Base-by-base conservation (phyloP, 352 stramenopile genomes). In the Pythium dissotocum region DNA sequence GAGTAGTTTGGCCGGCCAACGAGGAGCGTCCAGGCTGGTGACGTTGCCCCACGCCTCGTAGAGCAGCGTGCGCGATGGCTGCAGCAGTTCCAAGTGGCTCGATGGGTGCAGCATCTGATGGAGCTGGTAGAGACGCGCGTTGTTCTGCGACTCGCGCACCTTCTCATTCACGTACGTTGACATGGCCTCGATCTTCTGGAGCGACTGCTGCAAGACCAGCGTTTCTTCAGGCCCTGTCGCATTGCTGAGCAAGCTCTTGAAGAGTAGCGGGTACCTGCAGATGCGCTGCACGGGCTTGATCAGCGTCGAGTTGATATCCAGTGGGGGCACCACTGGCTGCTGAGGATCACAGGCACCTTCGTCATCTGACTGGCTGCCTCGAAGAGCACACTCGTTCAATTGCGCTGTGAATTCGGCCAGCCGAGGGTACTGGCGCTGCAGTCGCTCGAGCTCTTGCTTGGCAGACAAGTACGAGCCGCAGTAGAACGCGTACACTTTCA, bases 211-310 rank as follows among this genome's bases (percentile, higher is more conserved):
- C 13, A 85, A 58, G 0, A 82, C 21, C 21, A 66, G n/a, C 5
- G 49, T 57, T 48, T 88, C 76, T 13, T 82, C 63, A 2, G 75
- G 65, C 8, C 61, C 61, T 2, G 52, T 61, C 4, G 76, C 76
- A 36, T 81, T 82, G 30, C 75, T 58, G 26, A 80, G 73, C 9
- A 89, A 67, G 30, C 77, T 78, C 2, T 70, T 72, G 42, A 90
- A 83, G 24, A 92, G 70, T 51, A 92, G 62, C 14, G 82, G 78
- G 57, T 92, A 92, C 36, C 77, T 78, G 46, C 80, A 92, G 59
- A 92, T 86, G 21, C 83, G 81, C 48, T 92, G 83, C 26, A 89
- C 82, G 28, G 83, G 82, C 40, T 92, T 92, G 63, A 92, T 90
- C 16, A 92, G 72, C 16, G 85, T 70, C 8, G 80, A 88, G 40